Evolutionary conservation across 441 rosid genomes (phyloP).

Genomic region (Eutrema salsugineum): DNA sequence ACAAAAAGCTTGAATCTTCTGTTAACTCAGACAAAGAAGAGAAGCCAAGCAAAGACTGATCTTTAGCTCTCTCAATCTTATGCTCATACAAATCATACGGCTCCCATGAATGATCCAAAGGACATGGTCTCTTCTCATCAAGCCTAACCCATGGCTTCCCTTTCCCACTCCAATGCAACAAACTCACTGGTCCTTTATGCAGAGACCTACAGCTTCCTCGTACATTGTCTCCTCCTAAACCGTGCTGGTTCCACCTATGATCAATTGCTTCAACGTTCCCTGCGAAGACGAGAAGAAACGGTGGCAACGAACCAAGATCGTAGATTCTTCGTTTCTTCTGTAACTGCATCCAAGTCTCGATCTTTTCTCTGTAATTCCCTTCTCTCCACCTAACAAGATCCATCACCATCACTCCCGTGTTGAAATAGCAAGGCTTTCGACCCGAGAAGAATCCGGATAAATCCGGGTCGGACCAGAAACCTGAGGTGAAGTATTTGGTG

Average conservation of each 20-base stretch:
- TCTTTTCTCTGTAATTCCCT: conserved; percentile 53
- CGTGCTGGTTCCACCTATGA: conserved; percentile 87
- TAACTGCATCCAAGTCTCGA: conserved; percentile 78
- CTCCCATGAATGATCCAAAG: conserved; percentile 68
- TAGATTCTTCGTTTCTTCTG: conserved; percentile 67
- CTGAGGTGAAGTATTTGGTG: conserved; percentile 70
- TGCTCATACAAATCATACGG: conserved; percentile 59
- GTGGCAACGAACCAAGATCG: conserved; percentile 81
- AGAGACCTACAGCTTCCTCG: conserved; percentile 75
- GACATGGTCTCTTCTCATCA: conserved; percentile 62
- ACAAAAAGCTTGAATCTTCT: conserved; percentile 41
- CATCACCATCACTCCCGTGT: conserved; percentile 90
- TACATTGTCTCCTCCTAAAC: conserved; percentile 88
- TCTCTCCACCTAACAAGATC: conserved; percentile 69
- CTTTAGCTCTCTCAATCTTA: conserved; percentile 8
- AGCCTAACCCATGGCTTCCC: conserved; percentile 95
- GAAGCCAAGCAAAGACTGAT: conserved; percentile 10
- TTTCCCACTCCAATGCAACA: conserved; percentile 97
- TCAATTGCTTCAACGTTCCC: conserved; percentile 71
- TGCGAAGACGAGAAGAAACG: conserved; percentile 67
- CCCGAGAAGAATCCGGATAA: conserved; percentile 46
- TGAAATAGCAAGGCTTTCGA: conserved; percentile 66
- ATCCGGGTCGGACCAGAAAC: conserved; percentile 68
- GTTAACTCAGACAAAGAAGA: conserved; percentile 29
- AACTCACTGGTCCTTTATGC: conserved; percentile 79